Evolutionary conservation across 108 stramenopile species (phyloP).

Genomic region (Asterionellopsis glacialis): DNA sequence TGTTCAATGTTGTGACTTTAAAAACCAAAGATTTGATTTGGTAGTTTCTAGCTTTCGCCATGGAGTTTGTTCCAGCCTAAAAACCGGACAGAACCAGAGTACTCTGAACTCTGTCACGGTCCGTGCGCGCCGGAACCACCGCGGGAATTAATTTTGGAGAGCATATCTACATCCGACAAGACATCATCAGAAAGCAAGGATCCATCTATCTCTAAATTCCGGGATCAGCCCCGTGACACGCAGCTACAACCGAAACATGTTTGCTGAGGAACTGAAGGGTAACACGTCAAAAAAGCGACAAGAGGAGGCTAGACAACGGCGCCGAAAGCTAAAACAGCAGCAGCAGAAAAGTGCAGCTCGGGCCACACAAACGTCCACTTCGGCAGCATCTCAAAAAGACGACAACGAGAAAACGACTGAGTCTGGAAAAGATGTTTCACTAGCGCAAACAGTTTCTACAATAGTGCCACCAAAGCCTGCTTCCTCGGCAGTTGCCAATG

Average conservation of each 20-base stretch:
- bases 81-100: no score
- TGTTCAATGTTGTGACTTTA: no score
- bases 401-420: not conserved
- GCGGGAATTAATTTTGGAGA: no score
- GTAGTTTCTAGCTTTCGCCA: no score
- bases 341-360: slow-evolving; percentile 12
- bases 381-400: not conserved
- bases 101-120: no score
- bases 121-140: no score
- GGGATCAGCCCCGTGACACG: no score
- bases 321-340: slow-evolving; percentile 55
- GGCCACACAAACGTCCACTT: not conserved
- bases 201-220: no score
- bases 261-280: slow-evolving; percentile 70
- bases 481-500: slow-evolving; percentile 48
- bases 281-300: slow-evolving; percentile 67
- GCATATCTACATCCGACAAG: no score
- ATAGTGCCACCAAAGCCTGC: not conserved
- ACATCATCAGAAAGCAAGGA: no score
- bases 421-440: not conserved
- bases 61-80: no score
- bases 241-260: slow-evolving; percentile 32
- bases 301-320: slow-evolving; percentile 58
- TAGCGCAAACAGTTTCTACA: not conserved
- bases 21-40: no score